Evolutionary conservation across 2,329 filamentous ascomycete genomes (phyloP), one percentile per base, ranked within the genome.

Genomic region (Beauveria asiatica): DNA sequence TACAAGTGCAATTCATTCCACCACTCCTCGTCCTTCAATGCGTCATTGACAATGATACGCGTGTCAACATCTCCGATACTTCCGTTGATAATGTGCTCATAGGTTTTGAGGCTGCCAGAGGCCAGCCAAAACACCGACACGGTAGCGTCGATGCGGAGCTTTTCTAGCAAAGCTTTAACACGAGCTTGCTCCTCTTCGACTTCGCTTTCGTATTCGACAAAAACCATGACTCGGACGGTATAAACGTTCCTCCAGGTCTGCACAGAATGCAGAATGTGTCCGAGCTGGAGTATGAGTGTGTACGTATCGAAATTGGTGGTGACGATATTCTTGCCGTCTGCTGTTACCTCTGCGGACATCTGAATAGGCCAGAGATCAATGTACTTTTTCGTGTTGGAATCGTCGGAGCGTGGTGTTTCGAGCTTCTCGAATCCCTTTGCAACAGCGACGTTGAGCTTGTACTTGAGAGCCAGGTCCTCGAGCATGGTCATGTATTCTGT

Each of bases 331-430:
- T 84, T 83, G 1, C 80, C 81, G 64, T 87, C 85, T 1, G 87
- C 78, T 0, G 84, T 83, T 39, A 94, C 83, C 67, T 93, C 89
- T 1, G 90, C 90, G 6, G 90, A 93, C 90, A 96, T 96, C 65
- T 96, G 92, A 57, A 96, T 94, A 0, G 91, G 91, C 91, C 91
- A 96, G 5, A 96, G 75, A 68, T 96, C 91, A 63, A 96, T 90
- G 67, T 87, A 93, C 67, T 85, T 89, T 69, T 93, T 93, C 4
- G 76, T 77, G 57, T 86, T 83, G 19, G 70, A 68, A 4, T 79
- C 80, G 44, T 84, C 78, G 1, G 78, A 71, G 21, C 82, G 78
- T 0, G 91, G 91, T 0, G 90, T 82, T 67, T 94, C 88, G 1
- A 96, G 76, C 1, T 83, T 75, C 57, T 90, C 84, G 64, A 95